Evolutionary conservation across 2,329 filamentous ascomycete genomes (phyloP).

Genomic region (Dothiorella sarmentorum): DNA sequence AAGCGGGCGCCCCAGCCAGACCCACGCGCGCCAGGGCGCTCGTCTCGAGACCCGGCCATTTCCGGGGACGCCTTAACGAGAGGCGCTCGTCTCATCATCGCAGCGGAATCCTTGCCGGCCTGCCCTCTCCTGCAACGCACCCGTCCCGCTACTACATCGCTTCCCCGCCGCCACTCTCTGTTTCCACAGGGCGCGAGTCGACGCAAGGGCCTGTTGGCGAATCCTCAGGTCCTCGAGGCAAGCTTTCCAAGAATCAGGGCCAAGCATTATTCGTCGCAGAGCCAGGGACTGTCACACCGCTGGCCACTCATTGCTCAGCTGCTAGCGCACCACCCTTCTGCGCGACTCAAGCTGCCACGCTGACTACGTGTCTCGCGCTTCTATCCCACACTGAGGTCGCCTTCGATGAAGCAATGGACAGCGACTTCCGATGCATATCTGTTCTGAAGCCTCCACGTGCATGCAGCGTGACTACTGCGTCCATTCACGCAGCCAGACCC

Average conservation of each 20-base stretch:
- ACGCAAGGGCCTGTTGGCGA: constrained; percentile 6
- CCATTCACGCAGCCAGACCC: neutral
- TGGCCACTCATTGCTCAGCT: constrained; percentile 10
- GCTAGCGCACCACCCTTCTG: constrained; percentile 13
- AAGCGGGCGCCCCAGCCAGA: constrained; percentile 3
- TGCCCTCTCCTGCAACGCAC: neutral
- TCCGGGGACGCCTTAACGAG: constrained; percentile 7
- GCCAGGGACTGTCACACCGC: constrained; percentile 13
- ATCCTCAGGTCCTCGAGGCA: constrained; percentile 6
- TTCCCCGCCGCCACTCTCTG: constrained; percentile 6
- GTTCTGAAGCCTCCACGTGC: no score
- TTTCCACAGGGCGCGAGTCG: constrained; percentile 1
- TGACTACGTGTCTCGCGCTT: no score
- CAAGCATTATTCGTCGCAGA: constrained; percentile 8
- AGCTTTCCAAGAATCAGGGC: constrained; percentile 10
- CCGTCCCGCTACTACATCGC: neutral
- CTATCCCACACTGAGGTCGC: neutral
- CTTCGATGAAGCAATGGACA: no score
- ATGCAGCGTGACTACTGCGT: no score
- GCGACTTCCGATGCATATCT: no score
- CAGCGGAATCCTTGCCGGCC: neutral
- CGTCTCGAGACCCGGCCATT: no score
- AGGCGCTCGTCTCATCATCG: constrained; percentile 5
- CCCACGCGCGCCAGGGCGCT: no score
- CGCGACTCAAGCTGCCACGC: neutral